Conservation (phyloP, 2,329 filamentous ascomycete genomes). For the Orbilia oligospora region DNA sequence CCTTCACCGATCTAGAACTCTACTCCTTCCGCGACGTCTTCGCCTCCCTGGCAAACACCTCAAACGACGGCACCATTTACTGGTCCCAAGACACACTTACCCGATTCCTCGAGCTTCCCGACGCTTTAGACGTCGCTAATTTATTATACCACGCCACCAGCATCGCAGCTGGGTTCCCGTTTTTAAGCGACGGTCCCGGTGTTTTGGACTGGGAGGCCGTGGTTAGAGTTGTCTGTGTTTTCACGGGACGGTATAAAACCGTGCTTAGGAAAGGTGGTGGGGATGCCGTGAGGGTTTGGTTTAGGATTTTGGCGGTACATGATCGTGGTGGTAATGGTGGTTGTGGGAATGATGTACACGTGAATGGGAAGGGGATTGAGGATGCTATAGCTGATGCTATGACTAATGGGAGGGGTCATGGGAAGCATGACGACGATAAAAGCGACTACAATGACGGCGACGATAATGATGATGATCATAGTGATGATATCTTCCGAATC, state of each 20-base stretch:
- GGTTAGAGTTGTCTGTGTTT: conserved; percentile 79
- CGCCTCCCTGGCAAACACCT: conserved; percentile 75
- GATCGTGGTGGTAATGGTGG: conserved; percentile 73
- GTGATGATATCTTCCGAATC: conserved; percentile 66
- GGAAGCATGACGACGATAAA: neutral
- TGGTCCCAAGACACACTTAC: conserved; percentile 79
- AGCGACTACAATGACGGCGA: neutral
- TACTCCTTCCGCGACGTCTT: conserved; percentile 83
- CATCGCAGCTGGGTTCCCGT: conserved; percentile 81
- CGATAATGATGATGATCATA: neutral
- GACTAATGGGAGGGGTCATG: neutral
- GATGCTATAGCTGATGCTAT: neutral
- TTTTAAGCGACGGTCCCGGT: conserved; percentile 76
- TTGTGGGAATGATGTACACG: neutral
- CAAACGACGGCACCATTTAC: conserved; percentile 74
- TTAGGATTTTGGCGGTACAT: conserved; percentile 79
- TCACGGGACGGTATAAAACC: conserved; percentile 78
- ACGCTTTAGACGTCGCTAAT: conserved; percentile 77
- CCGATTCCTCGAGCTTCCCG: conserved; percentile 80
- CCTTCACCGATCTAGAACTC: conserved; percentile 79
- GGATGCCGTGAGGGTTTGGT: conserved; percentile 76
- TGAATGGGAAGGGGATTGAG: conserved; percentile 31
- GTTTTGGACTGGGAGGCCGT: conserved; percentile 79
- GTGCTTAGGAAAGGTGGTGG: conserved; percentile 69
- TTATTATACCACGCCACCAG: conserved; percentile 80